Percentiles rank a stretch among this genome's conserved stretches.
Conservation (phyloP, 2,329 filamentous ascomycete species). For the Phyllosticta capitalensis region DNA sequence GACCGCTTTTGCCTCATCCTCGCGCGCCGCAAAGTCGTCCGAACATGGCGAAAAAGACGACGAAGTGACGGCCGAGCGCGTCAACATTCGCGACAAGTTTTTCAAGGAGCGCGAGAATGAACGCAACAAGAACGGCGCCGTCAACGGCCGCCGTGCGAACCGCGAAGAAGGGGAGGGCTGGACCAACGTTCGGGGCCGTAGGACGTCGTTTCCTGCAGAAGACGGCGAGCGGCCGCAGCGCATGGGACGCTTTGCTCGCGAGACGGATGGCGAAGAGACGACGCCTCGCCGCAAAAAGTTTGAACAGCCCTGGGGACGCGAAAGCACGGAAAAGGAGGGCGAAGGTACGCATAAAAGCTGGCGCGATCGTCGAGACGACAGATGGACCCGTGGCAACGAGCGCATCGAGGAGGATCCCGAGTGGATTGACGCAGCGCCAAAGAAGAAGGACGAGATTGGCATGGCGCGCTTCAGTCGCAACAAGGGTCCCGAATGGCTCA, state of each 20-base stretch:
- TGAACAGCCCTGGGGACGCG: constrained; percentile 63
- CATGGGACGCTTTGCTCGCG: constrained; percentile 36
- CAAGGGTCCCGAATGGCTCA: constrained; percentile 69
- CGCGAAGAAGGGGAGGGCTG: constrained; percentile 58
- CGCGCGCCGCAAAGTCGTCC: constrained; percentile 42
- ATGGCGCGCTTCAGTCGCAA: constrained; percentile 4
- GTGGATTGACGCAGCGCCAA: constrained; percentile 3
- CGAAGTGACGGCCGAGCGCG: constrained; percentile 23
- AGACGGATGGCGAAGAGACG: constrained; percentile 41
- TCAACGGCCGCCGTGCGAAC: constrained; percentile 32
- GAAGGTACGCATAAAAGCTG: constrained; percentile 51
- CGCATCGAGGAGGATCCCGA: constrained; percentile 32
- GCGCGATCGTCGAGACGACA: constrained; percentile 39
- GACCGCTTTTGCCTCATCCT: constrained; percentile 71
- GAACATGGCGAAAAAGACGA: constrained; percentile 30
- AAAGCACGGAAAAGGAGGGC: constrained; percentile 36
- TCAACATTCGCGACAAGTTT: constrained; percentile 28
- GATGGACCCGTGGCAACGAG: constrained; percentile 43
- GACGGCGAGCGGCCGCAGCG: constrained; percentile 62
- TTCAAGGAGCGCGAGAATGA: constrained; percentile 35
- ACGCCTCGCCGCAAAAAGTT: constrained; percentile 56
- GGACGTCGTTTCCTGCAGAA: constrained; percentile 58
- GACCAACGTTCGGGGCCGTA: constrained; percentile 64
- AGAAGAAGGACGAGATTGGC: constrained; percentile 52
- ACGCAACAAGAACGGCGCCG: constrained; percentile 21